These are phyloP conservation scores for Moricandia arvensis DNA, from an alignment of 345 rosid species.

Conservation along the genomic window DNA sequence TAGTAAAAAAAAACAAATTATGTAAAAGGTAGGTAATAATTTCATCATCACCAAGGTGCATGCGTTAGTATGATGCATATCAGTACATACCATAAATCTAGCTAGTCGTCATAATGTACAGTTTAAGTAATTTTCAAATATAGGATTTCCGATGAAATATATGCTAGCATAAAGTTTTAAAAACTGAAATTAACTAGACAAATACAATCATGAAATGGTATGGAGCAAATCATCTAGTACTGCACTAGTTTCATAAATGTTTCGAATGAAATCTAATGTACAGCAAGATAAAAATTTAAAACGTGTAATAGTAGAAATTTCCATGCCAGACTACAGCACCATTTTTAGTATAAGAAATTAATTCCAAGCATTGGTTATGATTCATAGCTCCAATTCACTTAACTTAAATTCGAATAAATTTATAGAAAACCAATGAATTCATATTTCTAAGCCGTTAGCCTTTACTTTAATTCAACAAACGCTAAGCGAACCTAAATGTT, in stretches of 20 bases:
- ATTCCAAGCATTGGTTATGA: not conserved
- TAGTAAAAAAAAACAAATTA: not conserved
- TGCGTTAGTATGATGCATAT: not conserved
- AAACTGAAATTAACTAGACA: not conserved
- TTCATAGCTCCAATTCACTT: slow-evolving; percentile 13
- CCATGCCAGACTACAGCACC: not conserved
- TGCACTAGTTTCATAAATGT: not conserved
- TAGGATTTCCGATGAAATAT: not conserved
- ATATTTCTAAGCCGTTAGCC: slow-evolving; percentile 5
- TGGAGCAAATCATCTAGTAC: not conserved
- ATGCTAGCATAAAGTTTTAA: not conserved
- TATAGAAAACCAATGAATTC: not conserved
- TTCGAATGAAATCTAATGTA: not conserved
- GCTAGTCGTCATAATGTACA: not conserved
- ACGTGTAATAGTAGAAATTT: not conserved
- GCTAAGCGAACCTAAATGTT: not conserved
- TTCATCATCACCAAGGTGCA: slow-evolving; percentile 3
- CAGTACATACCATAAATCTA: not conserved
- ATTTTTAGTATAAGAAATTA: not conserved
- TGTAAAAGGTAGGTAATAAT: not conserved
- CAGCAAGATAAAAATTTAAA: not conserved
- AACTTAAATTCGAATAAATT: not conserved
- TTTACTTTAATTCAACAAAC: not conserved
- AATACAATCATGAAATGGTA: slow-evolving; percentile 1
- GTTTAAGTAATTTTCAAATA: not conserved